These are phyloP conservation scores for Penicillium dipodomyicola DNA, from an alignment of 495 filamentous ascomycete genomes.

Conservation along the genomic window DNA sequence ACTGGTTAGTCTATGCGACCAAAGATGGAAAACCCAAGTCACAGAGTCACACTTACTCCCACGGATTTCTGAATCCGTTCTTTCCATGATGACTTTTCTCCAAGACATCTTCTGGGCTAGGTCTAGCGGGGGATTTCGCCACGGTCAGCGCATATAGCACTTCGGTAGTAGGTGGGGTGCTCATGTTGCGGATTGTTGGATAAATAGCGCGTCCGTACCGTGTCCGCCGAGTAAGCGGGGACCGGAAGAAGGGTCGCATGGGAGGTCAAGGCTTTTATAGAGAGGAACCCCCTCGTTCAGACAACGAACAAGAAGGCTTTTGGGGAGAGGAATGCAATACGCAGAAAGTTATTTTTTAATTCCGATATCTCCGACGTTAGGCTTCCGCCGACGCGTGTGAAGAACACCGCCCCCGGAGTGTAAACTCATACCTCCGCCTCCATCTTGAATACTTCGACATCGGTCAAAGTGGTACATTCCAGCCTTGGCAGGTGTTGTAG, in stretches of 20 bases:
- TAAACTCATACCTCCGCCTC: neutral
- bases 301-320: constrained; percentile 6
- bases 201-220: constrained; percentile 14
- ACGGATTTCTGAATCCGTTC: constrained; percentile 62
- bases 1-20: constrained; percentile 19
- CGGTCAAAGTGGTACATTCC: neutral
- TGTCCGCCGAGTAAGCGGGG: constrained; percentile 15
- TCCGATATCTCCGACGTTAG: constrained; percentile 26
- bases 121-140: constrained; percentile 42
- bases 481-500: neutral
- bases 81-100: constrained; percentile 57
- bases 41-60: constrained; percentile 39
- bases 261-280: constrained; percentile 10
- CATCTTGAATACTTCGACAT: neutral
- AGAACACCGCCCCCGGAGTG: constrained; percentile 3
- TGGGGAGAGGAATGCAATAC: constrained; percentile 11
- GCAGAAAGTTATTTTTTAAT: constrained; percentile 9
- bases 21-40: too few relatives aligned
- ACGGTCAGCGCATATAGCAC: constrained; percentile 55
- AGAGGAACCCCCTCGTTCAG: constrained; percentile 6
- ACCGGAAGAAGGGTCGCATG: constrained; percentile 36
- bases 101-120: constrained; percentile 53
- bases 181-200: constrained; percentile 35
- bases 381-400: constrained; percentile 12
- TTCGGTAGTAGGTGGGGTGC: constrained; percentile 42